Evolutionary conservation across 73 alveolate species (phyloP), one percentile per base, ranked within the genome.

Genomic region (Paramecium sonneborni): DNA sequence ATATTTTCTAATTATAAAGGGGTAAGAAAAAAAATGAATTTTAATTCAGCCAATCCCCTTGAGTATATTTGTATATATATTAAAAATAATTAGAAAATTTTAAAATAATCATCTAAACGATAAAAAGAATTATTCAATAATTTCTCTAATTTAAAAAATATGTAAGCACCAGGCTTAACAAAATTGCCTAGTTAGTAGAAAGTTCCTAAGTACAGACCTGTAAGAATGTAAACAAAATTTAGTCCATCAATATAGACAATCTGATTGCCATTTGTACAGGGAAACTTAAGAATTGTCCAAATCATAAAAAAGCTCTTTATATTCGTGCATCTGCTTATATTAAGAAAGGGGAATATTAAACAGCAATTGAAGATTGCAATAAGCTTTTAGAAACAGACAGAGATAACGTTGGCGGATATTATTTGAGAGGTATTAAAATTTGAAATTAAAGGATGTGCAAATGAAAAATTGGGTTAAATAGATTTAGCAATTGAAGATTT

Each of bases 401-500:
- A 5, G 88, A 70, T 58, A 95, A 95, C 88, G 98, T 95, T 4
- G 99, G 99, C 15, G 97, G 97, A 10, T 96, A 92, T 88, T 96
- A 96, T 88, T 88, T 96, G 69, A 85, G 98, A 92, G 98, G 98
- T 24, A 57, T 37, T 12, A 18, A 57, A 26, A 35, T 14, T 23
- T 57, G 32, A 24, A 57, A 57, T 15, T 70, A 43, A 89, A 92
- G 98, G 98, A 28, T 94, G 97, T 37, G 96, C 97, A 57, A 94
- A 95, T 67, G 97, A 97, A 92, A 97, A 95, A 48, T 84, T 94
- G 68, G 95, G 95, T 18, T 85, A 96, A 76, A 93, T 93, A 43
- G 99, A 98, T 74, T 72, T 96, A 90, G 96, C 98, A 76, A 95
- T 98, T 74, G 93, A 92, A 62, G 98, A 96, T 87, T 97, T 94